These are phyloP conservation scores for Gynochthodes officinalis DNA, from an alignment of 257 asterid species.

Conservation along the genomic window DNA sequence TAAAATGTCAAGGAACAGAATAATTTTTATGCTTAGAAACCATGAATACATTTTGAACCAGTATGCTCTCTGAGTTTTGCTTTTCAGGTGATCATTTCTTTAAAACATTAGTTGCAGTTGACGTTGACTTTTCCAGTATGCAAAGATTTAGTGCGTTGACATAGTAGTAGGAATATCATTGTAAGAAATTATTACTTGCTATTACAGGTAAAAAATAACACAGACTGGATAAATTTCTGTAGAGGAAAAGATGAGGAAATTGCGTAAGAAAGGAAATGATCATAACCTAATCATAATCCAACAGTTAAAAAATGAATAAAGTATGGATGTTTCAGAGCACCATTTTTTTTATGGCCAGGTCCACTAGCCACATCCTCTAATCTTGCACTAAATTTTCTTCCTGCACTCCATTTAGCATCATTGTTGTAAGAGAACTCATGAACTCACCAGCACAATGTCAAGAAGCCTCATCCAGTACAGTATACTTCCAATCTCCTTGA, in stretches of 20 bases:
- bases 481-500: constrained; percentile 92
- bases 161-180: not conserved
- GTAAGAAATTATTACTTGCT: not conserved
- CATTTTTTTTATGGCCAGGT: not conserved
- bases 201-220: not conserved
- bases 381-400: not conserved
- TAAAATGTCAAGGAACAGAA: not conserved
- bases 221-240: not conserved
- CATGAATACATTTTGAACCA: not conserved
- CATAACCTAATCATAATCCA: not conserved
- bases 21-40: no score
- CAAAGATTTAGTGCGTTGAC: no score
- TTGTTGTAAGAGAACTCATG: not conserved
- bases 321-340: not conserved
- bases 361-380: not conserved
- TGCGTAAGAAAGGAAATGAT: not conserved
- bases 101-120: not conserved
- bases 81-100: not conserved
- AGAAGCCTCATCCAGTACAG: constrained; percentile 98
- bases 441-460: constrained; percentile 84
- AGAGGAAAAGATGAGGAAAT: no score
- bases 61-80: not conserved
- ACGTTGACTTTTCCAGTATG: not conserved
- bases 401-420: not conserved
- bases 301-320: not conserved